Evolutionary conservation across 306 rosid species (phyloP), one percentile per base, ranked within the genome.

Genomic region (Cicer chorassanicum): DNA sequence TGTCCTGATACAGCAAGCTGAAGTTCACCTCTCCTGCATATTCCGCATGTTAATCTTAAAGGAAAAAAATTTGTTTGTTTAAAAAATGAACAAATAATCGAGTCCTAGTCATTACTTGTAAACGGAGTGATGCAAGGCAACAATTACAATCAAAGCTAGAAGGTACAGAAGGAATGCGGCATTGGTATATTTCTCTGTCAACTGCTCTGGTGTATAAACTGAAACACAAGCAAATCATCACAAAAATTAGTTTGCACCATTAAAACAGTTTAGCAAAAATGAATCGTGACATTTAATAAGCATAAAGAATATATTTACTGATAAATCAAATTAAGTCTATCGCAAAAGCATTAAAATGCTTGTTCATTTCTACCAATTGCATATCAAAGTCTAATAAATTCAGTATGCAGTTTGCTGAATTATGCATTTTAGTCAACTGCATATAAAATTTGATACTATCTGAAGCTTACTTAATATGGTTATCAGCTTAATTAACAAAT

Each of bases 131-230:
- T 94, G 92, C 70, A 94, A 18, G 21, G 78, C 89, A 82, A 94
- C 96, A 76, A 94, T 81, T 73, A 88, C 51, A 78, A 94, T 60
- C 91, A 92, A 88, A 81, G 80, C 87, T 76, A 94, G 69, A 78
- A 96, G 91, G 86, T 94, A 94, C n/a, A 94, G 74, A 73, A 94
- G 89, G 87, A 92, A 92, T 5, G 93, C 87, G 51, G 78, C 62
- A 50, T 94, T 92, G 88, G 90, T 88, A 84, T 90, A 94, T 84
- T 94, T 94, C 85, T 94, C 98, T 6, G 87, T 96, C 88, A 94
- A 87, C 80, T 94, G 95, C 72, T 94, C 93, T 15, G 99, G 93
- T 15, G 99, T 94, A 85, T 85, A 94, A 73, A 94, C 99, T 94
- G 98, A 74, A 87, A 86, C 24, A 69, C 74, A 72, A 79, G 75